Base-by-base conservation (phyloP, 805 yeast genomes). In the Kodamaea laetipori region DNA sequence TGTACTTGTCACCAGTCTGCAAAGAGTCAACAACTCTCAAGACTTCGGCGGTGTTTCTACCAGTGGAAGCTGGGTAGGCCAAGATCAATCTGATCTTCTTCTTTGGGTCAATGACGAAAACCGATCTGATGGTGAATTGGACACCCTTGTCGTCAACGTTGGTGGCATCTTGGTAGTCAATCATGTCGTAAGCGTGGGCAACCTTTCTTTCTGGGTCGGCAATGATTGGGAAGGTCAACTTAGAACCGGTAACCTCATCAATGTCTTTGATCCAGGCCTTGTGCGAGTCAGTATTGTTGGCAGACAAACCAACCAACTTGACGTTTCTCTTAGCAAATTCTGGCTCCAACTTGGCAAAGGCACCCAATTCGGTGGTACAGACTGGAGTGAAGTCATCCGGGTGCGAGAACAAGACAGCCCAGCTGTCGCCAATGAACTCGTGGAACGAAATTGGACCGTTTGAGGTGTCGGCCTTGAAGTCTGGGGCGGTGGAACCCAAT, bases 371-470 rank as follows among this genome's bases (percentile, higher is more conserved):
- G 45, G 97, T 90, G 60, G 97, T 90, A 70, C 97, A 90, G 44
- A 90, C 96, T 37, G 97, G 97, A 13, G 97, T 90, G 77, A 88
- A 90, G 67, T 90, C 97, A 44, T 90, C 96, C 50, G 97, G 97
- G 68, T 90, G 97, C 18, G 95, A 86, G 72, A 90, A 90, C 60
- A 90, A 74, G 40, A 90, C 82, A 37, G 84, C 82, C 97, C 97
- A 90, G 37, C 83, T 78, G 69, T 85, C 81, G 38, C 92, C 92
- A 55, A 89, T 74, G 75, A 75, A 90, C 49, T 90, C 83, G 72
- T 90, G 95, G 81, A 90, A 90, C 53, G 86, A 80, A 61, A 90
- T 80, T 51, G 80, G 79, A 46, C 97, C 97, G 51, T 74, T 75
- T 47, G 96, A 86, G 45, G 96, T 81, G 52, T 80, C 80, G 47